These are phyloP conservation scores for Microbotryum saponariae DNA, from an alignment of 1,284 basidiomycete species.

Conservation along the genomic window DNA sequence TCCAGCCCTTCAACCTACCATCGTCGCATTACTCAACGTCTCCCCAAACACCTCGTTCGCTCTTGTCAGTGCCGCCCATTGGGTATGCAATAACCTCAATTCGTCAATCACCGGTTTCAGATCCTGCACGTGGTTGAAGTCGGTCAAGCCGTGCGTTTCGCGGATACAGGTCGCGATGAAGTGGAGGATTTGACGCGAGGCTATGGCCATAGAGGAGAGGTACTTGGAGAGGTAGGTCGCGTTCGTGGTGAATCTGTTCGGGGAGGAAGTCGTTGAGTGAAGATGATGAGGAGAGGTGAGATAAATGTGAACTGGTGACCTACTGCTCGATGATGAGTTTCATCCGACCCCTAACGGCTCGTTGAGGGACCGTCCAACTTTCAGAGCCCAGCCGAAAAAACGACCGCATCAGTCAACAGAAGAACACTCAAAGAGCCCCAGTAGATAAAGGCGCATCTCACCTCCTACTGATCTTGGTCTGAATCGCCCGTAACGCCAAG, in stretches of 20 bases:
- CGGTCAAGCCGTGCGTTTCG: constrained; percentile 1
- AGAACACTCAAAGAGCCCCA: background rate
- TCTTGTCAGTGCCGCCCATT: background rate
- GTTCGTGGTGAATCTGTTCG: background rate
- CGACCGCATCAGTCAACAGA: background rate
- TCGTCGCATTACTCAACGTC: background rate
- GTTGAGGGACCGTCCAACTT: constrained; percentile 4
- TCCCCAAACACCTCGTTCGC: background rate
- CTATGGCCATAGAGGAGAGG: background rate
- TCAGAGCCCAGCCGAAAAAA: background rate
- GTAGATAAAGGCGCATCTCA: background rate
- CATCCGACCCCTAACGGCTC: background rate
- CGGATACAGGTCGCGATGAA: background rate
- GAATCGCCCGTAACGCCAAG: background rate
- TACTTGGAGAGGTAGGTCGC: background rate
- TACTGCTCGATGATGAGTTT: background rate
- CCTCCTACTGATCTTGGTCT: constrained; percentile 1
- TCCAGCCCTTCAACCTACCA: background rate
- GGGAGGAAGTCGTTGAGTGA: too few species aligned
- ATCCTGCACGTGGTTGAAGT: background rate
- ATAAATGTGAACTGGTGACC: too few species aligned
- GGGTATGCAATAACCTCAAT: background rate
- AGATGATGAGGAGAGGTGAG: too few species aligned
- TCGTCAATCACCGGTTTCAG: background rate
- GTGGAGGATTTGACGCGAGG: background rate